These are phyloP conservation scores for Cyclotella distinguenda DNA, from an alignment of 108 stramenopile genomes.

Conservation along the genomic window DNA sequence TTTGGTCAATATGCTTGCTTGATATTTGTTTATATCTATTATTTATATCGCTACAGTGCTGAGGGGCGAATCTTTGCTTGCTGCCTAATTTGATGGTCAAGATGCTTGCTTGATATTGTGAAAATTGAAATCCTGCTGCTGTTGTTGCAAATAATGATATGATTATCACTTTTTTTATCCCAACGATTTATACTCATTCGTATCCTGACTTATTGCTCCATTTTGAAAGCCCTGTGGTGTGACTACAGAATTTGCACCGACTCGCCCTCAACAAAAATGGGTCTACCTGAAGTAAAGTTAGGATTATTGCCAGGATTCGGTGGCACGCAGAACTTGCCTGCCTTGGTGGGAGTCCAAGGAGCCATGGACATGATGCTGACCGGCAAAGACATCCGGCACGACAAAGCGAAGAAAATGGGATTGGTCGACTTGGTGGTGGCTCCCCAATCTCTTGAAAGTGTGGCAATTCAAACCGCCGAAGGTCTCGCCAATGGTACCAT, in stretches of 20 bases:
- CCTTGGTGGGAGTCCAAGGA: slow-evolving; percentile 87
- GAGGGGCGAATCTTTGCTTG: too few species aligned
- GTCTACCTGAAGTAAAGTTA: slow-evolving; percentile 97
- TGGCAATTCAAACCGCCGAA: slow-evolving; percentile 84
- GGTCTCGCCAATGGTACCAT: slow-evolving; percentile 85
- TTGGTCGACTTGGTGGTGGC: slow-evolving; percentile 95
- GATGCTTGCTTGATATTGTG: too few species aligned
- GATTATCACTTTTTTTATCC: too few species aligned
- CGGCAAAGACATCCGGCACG: slow-evolving; percentile 93
- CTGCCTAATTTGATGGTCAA: too few species aligned
- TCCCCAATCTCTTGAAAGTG: slow-evolving; percentile 81
- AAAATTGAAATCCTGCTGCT: too few species aligned
- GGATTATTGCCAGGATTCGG: slow-evolving; percentile 98
- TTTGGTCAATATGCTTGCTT: too few species aligned
- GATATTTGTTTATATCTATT: too few species aligned
- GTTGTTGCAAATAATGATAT: too few species aligned
- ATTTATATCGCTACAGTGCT: too few species aligned
- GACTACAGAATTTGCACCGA: slow-evolving; percentile 97
- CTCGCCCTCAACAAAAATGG: slow-evolving; percentile 89
- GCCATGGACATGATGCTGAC: slow-evolving; percentile 98
- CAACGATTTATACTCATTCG: too few species aligned
- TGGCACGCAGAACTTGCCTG: slow-evolving; percentile 95
- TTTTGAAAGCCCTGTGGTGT: slow-evolving; percentile 94
- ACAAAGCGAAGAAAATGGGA: slow-evolving; percentile 98
- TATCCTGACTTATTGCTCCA: too few species aligned